Base-by-base conservation (phyloP, 1,284 basidiomycete genomes). In the Coniophora puteana region DNA sequence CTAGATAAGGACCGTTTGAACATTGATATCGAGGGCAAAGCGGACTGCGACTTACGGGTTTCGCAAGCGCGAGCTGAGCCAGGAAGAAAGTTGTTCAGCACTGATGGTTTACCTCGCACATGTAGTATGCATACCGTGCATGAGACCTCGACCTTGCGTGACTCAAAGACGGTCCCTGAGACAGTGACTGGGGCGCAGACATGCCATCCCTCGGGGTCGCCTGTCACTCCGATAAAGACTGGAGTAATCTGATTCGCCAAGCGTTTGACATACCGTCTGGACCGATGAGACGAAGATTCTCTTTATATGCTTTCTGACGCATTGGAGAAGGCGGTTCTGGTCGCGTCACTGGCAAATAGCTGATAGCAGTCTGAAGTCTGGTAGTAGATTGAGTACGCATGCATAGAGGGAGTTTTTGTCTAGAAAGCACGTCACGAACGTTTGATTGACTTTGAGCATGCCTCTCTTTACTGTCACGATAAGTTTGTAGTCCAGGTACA, bases 191-290 rank as follows among this genome's bases (percentile, higher is more conserved):
- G 51, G 5, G 60, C 55, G 13, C 69, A 50, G 7, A 67, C 56
- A 27, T 70, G 66, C 76, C 73, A 77, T 17, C 75, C 74, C 16
- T 68, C 62, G 1, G 67, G 64, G 47, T 78, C 76, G 18, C 52
- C 53, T 59, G 22, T 10, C n/a, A n/a, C n/a, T n/a, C 17, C 13
- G 29, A 14, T 6, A 6, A 14, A 32, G 4, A 13, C 21, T 12
- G 7, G 6, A 21, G 11, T 20, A 8, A 34, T 29, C 4, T 5
- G 7, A 21, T 5, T 8, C 17, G 33, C 17, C 4, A 13, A 32
- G 26, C 13, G 7, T 27, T 8, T 14, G 0, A 13, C 22, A 33
- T 16, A 57, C 54, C 66, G 14, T 67, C 62, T 11, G 73, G 74
- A n/a, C 70, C 68, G 4, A 65, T 47, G 14, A 76, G 47, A 12